Evolutionary conservation across 345 rosid species (phyloP), one percentile per base, ranked within the genome.

Genomic region (Clarkia xantiana): DNA sequence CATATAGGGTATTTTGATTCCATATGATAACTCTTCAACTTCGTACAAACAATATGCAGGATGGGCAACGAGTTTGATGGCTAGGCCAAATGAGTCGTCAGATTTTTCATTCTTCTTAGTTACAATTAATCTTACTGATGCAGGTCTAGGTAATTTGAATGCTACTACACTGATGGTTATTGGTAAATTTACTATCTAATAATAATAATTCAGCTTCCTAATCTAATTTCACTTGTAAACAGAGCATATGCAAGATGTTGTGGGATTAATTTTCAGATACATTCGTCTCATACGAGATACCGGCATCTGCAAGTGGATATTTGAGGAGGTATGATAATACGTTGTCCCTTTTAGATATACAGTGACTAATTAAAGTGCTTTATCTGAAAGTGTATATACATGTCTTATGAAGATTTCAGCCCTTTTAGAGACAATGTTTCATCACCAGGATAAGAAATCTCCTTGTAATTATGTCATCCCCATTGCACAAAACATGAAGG

Each of bases 271-370:
- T 51, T 90, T 86, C 68, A 86, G 67, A 61, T 86, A 83, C 76
- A 76, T 90, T 52, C 59, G 58, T 22, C 84, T 83, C 58, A 65
- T 90, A 63, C 82, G 73, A 61, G 63, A 79, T 55, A 74, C 84
- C 47, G 97, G 95, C 25, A 72, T 77, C 52, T 76, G 84, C 69
- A 75, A 86, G 53, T 83, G 95, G 95, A 81, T 90, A 69, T 90
- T 90, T 71, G 86, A 86, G 65, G 97, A 90, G 97, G 97, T 90
- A 74, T 42, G 66, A 22, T 23, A 20, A 11, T n/a, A n/a, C n/a
- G n/a, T n/a, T n/a, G n/a, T n/a, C n/a, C n/a, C n/a, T n/a, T n/a
- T n/a, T n/a, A n/a, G n/a, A n/a, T n/a, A n/a, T n/a, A n/a, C n/a
- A n/a, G n/a, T n/a, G n/a, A n/a, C n/a, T n/a, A n/a, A n/a, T 22